Base-by-base conservation (phyloP, 805 yeast species). In the Schizosaccharomyces osmophilus region DNA sequence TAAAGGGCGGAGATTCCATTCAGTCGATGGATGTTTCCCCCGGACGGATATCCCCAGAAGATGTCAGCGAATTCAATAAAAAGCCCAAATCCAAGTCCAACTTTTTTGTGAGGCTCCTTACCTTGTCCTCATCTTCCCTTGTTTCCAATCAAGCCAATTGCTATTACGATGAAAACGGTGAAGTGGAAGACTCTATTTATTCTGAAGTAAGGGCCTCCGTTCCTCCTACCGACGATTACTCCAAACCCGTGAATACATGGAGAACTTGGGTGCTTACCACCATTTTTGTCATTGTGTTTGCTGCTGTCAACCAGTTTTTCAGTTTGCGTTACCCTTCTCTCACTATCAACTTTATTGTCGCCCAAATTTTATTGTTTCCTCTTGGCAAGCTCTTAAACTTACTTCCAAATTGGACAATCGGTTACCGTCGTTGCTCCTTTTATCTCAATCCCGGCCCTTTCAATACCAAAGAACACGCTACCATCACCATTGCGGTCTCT, bases 321-420 rank as follows among this genome's bases (percentile, higher is more conserved):
- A 74, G 79, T 22, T 71, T 79, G 64, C 79, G 83, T 66, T 71
- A 74, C 64, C 87, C 87, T 5, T 67, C 77, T 4, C 74, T 82
- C 62, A 67, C 75, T 41, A 70, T 82, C 62, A 73, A 78, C 36
- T 71, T 80, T 24, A 74, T 76, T 55, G 83, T 81, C 59, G 75
- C 82, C 42, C 82, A 83, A 64, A 74, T 83, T 62, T 71, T 83
- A 66, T 75, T 84, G 3, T 81, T 75, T 69, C 85, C 86, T 4
- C 65, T 79, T 41, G 89, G 88, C 61, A 70, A 71, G 60, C 64
- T 75, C 1, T 71, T 75, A 69, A 76, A 74, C 55, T 63, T 72
- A 57, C 62, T 79, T 32, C 83, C 84, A 29, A 76, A 75, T 63
- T 73, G 72, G 71, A 73, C 76, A 5, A 67, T 78, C 66, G 72